These are phyloP conservation scores for Massospora cicadina DNA, from an alignment of 371 early-diverging fungal genomes.

Conservation along the genomic window DNA sequence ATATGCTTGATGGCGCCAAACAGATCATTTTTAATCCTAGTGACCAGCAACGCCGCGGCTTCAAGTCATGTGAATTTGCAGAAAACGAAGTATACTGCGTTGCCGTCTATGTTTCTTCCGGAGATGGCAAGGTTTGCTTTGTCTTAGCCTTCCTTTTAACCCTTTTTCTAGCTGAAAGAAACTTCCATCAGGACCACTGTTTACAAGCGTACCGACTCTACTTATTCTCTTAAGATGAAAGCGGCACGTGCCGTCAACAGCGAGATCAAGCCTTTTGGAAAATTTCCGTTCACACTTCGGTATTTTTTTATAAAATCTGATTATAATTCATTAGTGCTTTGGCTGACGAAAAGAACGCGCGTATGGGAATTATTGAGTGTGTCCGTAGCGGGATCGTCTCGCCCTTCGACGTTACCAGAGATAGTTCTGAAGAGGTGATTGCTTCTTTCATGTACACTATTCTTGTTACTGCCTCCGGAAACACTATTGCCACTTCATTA, in stretches of 20 bases:
- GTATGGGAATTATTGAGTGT: conserved; percentile 86
- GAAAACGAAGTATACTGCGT: conserved; percentile 78
- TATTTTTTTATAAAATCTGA: conserved; percentile 15
- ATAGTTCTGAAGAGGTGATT: conserved; percentile 62
- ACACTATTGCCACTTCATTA: conserved; percentile 49
- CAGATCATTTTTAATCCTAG: conserved; percentile 82
- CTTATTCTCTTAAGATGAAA: conserved; percentile 77
- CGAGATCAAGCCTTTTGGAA: conserved; percentile 63
- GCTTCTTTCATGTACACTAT: conserved; percentile 86
- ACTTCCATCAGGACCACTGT: conserved; percentile 67
- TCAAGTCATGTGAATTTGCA: conserved; percentile 48
- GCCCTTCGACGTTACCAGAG: conserved; percentile 67
- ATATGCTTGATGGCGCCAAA: conserved; percentile 77
- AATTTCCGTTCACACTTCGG: conserved; percentile 76
- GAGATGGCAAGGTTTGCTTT: conserved; percentile 55
- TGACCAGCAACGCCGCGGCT: conserved; percentile 53
- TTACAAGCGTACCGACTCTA: conserved; percentile 73
- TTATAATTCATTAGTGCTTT: conserved; percentile 16
- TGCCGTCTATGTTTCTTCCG: conserved; percentile 68
- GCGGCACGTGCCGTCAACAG: conserved; percentile 56
- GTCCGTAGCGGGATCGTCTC: conserved; percentile 59
- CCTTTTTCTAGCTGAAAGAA: conserved; percentile 23
- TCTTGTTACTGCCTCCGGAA: conserved; percentile 69
- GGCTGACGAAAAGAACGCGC: conserved; percentile 73
- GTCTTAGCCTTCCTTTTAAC: not conserved